A percentile compares a stretch with the other conserved stretches of the same genome.
Evolutionary conservation across 1,139 yeast species (phyloP).

Genomic region (Yamadazyma atlantica): DNA sequence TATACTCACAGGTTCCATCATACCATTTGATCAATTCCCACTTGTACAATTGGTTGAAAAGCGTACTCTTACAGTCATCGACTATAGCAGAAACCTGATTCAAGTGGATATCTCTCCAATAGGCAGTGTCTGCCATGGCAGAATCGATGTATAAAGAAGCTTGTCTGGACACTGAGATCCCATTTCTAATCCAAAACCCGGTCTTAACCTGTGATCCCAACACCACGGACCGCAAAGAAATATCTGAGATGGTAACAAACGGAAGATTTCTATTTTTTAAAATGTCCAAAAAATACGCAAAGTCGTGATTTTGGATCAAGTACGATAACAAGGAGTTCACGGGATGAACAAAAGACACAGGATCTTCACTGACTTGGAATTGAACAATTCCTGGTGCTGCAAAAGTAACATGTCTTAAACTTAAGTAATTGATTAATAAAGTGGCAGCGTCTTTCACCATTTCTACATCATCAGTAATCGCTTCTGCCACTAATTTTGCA

Average conservation of each 20-base stretch:
- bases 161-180: slow-evolving; percentile 52
- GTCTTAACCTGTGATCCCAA: slow-evolving; percentile 70
- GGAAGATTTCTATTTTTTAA: slow-evolving; percentile 21
- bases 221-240: slow-evolving; percentile 61
- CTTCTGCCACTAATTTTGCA: slow-evolving; percentile 42
- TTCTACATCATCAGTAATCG: slow-evolving; percentile 21
- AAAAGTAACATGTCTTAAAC: slow-evolving; percentile 19
- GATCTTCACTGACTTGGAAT: slow-evolving; percentile 48
- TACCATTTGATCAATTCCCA: slow-evolving; percentile 64
- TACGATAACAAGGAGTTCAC: slow-evolving; percentile 53
- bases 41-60: slow-evolving; percentile 52
- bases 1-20: slow-evolving; percentile 31
- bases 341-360: slow-evolving; percentile 59
- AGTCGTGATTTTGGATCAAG: slow-evolving; percentile 33
- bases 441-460: slow-evolving; percentile 19
- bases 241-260: slow-evolving; percentile 50
- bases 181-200: slow-evolving; percentile 92
- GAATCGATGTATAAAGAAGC: slow-evolving; percentile 36
- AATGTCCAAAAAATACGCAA: slow-evolving; percentile 17
- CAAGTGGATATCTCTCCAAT: slow-evolving; percentile 52
- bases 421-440: slow-evolving; percentile 22
- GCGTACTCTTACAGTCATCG: slow-evolving; percentile 42
- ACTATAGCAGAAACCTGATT: slow-evolving; percentile 53
- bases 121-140: slow-evolving; percentile 36
- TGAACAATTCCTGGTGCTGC: slow-evolving; percentile 38